Evolutionary conservation across 2,329 filamentous ascomycete genomes (phyloP).

Genomic region (Aspergillus sp.): DNA sequence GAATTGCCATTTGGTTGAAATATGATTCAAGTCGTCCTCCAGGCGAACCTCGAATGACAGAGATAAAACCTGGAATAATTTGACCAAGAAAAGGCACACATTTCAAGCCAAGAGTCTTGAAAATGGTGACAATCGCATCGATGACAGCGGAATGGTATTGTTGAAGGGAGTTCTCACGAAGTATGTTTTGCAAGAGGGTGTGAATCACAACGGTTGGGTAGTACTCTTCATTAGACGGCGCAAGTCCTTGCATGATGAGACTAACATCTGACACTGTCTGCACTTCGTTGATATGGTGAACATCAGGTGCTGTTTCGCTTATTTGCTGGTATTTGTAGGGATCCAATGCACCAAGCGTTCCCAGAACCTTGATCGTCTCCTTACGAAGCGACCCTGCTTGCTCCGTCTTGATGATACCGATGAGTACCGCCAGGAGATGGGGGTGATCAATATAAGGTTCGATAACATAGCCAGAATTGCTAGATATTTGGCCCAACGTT

Average conservation of each 20-base stretch:
- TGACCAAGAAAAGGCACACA: slow-evolving; percentile 93
- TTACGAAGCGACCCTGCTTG: slow-evolving; percentile 81
- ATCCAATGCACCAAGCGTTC: slow-evolving; percentile 90
- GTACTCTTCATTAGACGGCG: slow-evolving; percentile 96
- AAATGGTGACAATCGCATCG: slow-evolving; percentile 98
- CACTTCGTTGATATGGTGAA: slow-evolving; percentile 68
- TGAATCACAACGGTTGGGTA: slow-evolving; percentile 98
- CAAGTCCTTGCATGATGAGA: slow-evolving; percentile 95
- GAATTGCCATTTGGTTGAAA: slow-evolving; percentile 90
- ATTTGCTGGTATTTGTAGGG: slow-evolving; percentile 95
- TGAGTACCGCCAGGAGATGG: slow-evolving; percentile 85
- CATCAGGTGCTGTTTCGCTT: slow-evolving; percentile 82
- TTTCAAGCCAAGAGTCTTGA: slow-evolving; percentile 91
- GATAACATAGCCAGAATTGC: slow-evolving; percentile 97
- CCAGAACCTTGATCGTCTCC: slow-evolving; percentile 95
- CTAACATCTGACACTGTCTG: slow-evolving; percentile 84
- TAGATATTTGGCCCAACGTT: slow-evolving; percentile 87
- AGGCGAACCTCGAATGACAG: slow-evolving; percentile 81
- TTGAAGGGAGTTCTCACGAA: slow-evolving; percentile 85
- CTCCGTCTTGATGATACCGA: slow-evolving; percentile 92
- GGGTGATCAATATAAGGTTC: slow-evolving; percentile 94
- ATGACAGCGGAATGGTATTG: slow-evolving; percentile 93
- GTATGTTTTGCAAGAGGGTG: slow-evolving; percentile 78
- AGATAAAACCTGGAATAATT: slow-evolving; percentile 90
- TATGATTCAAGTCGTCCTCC: slow-evolving; percentile 84